Base-by-base conservation (phyloP, 495 filamentous ascomycete species). In the Xylaria bambusicola region DNA sequence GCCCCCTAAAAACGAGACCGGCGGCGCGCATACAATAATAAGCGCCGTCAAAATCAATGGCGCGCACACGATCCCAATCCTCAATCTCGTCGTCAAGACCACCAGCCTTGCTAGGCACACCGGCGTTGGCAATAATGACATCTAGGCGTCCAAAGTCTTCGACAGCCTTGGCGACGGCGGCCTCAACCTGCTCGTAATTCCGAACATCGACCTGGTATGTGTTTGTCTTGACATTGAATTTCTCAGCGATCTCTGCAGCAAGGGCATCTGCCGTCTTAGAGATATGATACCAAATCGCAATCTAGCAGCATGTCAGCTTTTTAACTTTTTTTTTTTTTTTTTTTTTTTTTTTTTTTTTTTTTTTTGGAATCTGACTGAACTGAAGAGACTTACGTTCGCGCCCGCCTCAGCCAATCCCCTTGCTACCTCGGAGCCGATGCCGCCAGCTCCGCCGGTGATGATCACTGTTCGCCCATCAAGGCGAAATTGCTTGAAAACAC, bases 61-160 rank as follows among this genome's bases (percentile, higher is more conserved):
- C 78, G 70, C 89, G 78, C 58, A 89, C 86, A 65, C 89, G 83
- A 60, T 80, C 75, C 86, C 86, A 90, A 57, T 80, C 81, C 68
- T 86, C 69, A 33, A 89, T 84, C 23, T 77, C 76, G 55, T 84
- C 84, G 38, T 89, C 87, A 2, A 88, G 73, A 52, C 87, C 78
- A 35, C 86, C 85, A 33, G 71, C 75, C 70, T 82, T 79, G 56
- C 85, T 85, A 0, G 87, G 88, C 21, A 80, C 77, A 20, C 87
- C 87, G 20, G 87, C 87, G 63, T 90, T 88, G 66, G 86, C 86
- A 60, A 96, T 79, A 54, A 96, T 73, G 29, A 96, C 89, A 68
- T 97, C 93, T 17, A 96, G 79, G 49, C 84, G 81, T 17, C 91
- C 90, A 75, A 93, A 97, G 5, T 82, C 79, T 44, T 87, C 81